A percentile compares a stretch with the other conserved stretches of the same genome.
phyloP scores from a whole-genome alignment of 1,284 basidiomycete genomes.

The Limonomyces culmigenus region DNA sequence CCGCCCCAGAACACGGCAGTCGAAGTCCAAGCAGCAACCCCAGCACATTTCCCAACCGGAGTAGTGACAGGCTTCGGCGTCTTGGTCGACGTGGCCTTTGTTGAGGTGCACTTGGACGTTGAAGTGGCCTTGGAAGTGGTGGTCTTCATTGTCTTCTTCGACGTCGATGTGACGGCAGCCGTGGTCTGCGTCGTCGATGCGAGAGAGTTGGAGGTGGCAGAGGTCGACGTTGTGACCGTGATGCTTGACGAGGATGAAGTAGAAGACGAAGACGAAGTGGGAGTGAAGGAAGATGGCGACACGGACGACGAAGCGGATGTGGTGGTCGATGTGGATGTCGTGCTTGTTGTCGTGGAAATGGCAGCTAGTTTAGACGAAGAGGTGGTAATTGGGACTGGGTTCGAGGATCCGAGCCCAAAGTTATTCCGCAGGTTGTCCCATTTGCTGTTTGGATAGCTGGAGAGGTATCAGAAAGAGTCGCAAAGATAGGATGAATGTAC shows the following conservation, averaged over 20 bases:
- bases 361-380: constrained; percentile 11
- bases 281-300: too few relatives aligned
- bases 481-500: too few relatives aligned
- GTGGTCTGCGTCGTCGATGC: not conserved
- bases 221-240: too few relatives aligned
- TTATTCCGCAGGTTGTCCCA: constrained; percentile 53
- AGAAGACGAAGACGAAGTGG: too few relatives aligned
- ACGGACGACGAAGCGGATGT: constrained; percentile 3
- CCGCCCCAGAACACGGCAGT: constrained; percentile 29
- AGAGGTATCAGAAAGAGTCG: too few relatives aligned
- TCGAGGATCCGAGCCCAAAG: constrained; percentile 22
- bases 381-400: constrained; percentile 10
- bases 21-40: constrained; percentile 33
- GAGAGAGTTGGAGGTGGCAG: too few relatives aligned
- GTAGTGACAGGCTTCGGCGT: constrained; percentile 11
- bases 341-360: constrained; percentile 12
- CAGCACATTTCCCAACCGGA: constrained; percentile 24
- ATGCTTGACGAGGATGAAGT: too few relatives aligned
- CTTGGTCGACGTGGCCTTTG: constrained; percentile 8
- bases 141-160: too few relatives aligned
- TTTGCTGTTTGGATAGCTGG: constrained; percentile 39
- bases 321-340: constrained; percentile 9
- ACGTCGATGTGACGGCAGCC: too few relatives aligned
- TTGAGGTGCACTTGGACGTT: constrained; percentile 1
- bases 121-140: not conserved